Percentiles rank a stretch among this genome's conserved stretches.
These are phyloP conservation scores for Pugionium cornutum DNA, from an alignment of 345 rosid species.

Conservation along the genomic window DNA sequence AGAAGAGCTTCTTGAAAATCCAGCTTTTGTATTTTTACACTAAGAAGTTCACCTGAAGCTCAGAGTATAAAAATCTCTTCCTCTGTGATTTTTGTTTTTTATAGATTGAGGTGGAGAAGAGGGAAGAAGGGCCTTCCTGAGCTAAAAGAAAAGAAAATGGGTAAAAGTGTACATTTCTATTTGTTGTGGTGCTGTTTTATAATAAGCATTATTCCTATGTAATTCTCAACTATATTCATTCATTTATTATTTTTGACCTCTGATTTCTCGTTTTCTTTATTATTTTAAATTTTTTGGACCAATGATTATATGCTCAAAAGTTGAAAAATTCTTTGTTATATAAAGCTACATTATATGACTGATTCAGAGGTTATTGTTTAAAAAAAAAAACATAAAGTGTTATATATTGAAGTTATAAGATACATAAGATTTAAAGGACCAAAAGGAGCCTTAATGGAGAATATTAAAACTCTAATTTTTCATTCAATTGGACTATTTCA, in stretches of 20 bases:
- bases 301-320: constrained; percentile 26
- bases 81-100: constrained; percentile 7
- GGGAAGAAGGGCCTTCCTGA: constrained; percentile 7
- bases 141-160: constrained; percentile 31
- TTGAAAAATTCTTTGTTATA: background rate
- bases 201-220: constrained; percentile 4
- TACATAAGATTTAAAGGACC: too few species aligned
- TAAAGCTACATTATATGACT: background rate
- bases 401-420: too few species aligned
- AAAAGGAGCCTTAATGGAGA: too few species aligned
- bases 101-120: constrained; percentile 23
- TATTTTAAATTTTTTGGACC: constrained; percentile 9
- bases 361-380: background rate
- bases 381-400: background rate
- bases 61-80: constrained; percentile 30
- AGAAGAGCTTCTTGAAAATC: constrained; percentile 77
- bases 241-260: constrained; percentile 40
- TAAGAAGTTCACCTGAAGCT: constrained; percentile 42
- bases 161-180: constrained; percentile 36
- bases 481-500: too few species aligned
- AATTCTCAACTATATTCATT: constrained; percentile 34
- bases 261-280: background rate
- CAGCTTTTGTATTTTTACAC: constrained; percentile 82
- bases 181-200: constrained; percentile 31
- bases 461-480: too few species aligned